Evolutionary conservation across 108 stramenopile species (phyloP).

Genomic region (Stephanodiscus triporus): DNA sequence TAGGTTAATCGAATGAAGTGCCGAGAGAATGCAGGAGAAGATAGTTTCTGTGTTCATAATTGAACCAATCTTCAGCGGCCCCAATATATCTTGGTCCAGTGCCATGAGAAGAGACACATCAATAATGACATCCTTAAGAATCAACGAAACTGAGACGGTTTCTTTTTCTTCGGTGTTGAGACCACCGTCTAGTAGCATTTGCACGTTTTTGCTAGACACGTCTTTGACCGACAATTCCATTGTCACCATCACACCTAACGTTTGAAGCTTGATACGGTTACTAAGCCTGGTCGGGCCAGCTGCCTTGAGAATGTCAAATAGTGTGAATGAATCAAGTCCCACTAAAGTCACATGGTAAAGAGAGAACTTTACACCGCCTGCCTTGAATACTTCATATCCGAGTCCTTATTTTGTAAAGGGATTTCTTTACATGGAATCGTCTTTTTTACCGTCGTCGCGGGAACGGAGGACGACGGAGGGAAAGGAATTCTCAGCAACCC

Average conservation of each 20-base stretch:
- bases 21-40: conserved; percentile 38
- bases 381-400: conserved; percentile 21
- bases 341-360: conserved; percentile 47
- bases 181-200: neutral
- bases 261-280: conserved; percentile 50
- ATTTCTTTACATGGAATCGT: too few relatives aligned
- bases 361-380: conserved; percentile 41
- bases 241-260: conserved; percentile 40
- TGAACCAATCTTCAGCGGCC: conserved; percentile 44
- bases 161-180: conserved; percentile 25
- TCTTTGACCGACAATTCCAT: conserved; percentile 49
- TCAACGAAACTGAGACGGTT: conserved; percentile 48
- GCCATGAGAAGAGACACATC: conserved; percentile 56
- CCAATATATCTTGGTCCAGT: conserved; percentile 51
- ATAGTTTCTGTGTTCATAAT: conserved; percentile 40
- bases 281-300: conserved; percentile 54
- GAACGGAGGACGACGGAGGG: too few relatives aligned
- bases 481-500: too few relatives aligned
- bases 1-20: conserved; percentile 37
- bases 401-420: too few relatives aligned
- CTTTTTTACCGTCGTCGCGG: too few relatives aligned
- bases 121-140: conserved; percentile 50
- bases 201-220: neutral
- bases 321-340: conserved; percentile 64
- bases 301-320: conserved; percentile 48